A percentile compares a stretch with the other conserved stretches of the same genome.
These are phyloP conservation scores for Pseudoneurospora amorphoporcata DNA, from an alignment of 495 filamentous ascomycete species.

Conservation along the genomic window DNA sequence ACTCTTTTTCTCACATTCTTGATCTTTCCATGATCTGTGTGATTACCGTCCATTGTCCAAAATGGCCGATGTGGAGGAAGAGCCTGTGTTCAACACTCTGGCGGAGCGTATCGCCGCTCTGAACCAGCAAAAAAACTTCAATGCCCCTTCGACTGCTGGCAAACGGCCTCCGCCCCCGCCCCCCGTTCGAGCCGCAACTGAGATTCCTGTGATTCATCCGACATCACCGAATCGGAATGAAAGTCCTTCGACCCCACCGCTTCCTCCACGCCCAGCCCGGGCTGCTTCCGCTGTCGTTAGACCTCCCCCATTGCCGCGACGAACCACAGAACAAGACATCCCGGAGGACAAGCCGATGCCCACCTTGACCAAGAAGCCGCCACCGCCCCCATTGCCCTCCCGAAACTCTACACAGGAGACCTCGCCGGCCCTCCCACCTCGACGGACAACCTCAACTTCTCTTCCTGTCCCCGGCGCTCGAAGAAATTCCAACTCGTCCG, in stretches of 20 bases:
- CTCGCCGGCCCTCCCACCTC: constrained; percentile 31
- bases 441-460: constrained; percentile 24
- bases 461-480: constrained; percentile 13
- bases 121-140: constrained; percentile 42
- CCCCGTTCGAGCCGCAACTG: constrained; percentile 16
- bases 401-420: constrained; percentile 22
- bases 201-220: constrained; percentile 1
- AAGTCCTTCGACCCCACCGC: constrained; percentile 17
- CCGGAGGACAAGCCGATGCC: constrained; percentile 11
- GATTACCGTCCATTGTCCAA: neutral
- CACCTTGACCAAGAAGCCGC: constrained; percentile 12
- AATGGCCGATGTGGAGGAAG: constrained; percentile 46
- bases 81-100: constrained; percentile 44
- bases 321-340: constrained; percentile 22
- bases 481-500: constrained; percentile 37
- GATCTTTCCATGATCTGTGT: neutral
- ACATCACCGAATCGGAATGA: constrained; percentile 12
- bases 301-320: constrained; percentile 29
- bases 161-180: constrained; percentile 43
- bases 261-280: constrained; percentile 28
- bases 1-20: neutral
- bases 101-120: constrained; percentile 45
- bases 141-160: constrained; percentile 22
- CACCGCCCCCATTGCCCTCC: constrained; percentile 29
- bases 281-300: constrained; percentile 10